Percentiles rank a stretch among this genome's conserved stretches.
Conservation (phyloP, 331 rosid species). For the Erythrophleum ivorense region DNA sequence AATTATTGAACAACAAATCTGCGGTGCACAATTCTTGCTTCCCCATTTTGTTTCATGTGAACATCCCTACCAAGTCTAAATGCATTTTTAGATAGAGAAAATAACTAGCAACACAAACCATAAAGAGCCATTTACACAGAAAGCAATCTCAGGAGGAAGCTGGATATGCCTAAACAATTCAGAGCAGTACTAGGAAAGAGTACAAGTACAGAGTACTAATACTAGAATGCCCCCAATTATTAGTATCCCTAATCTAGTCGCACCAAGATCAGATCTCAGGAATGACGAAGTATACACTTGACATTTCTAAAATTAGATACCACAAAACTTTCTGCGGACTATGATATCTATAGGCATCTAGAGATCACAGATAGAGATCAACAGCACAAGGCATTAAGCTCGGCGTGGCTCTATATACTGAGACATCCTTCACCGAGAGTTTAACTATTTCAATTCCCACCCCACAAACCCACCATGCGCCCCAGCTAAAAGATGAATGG, state of each 20-base stretch:
- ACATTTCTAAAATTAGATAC: slow-evolving; percentile 34
- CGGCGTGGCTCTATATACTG: slow-evolving; percentile 44
- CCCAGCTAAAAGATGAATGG: not conserved
- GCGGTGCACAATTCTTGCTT: no score
- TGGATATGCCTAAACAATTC: not conserved
- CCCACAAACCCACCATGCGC: not conserved
- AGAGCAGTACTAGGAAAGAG: not conserved
- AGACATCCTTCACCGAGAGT: slow-evolving; percentile 33
- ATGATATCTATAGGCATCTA: slow-evolving; percentile 24
- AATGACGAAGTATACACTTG: not conserved
- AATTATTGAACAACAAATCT: not conserved
- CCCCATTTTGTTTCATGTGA: no score
- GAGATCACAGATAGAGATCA: slow-evolving; percentile 28
- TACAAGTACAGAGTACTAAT: not conserved
- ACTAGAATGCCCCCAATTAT: not conserved
- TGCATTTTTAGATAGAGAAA: not conserved
- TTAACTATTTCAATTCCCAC: not conserved
- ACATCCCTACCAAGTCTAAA: no score
- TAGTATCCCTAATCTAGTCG: not conserved
- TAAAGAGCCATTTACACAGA: not conserved
- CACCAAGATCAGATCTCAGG: not conserved
- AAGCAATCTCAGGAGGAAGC: not conserved
- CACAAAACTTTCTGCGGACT: slow-evolving; percentile 35
- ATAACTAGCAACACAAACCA: no score
- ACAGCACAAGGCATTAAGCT: slow-evolving; percentile 40